These are phyloP conservation scores for Ustilago lituana DNA, from an alignment of 1,284 basidiomycete genomes.

Conservation along the genomic window DNA sequence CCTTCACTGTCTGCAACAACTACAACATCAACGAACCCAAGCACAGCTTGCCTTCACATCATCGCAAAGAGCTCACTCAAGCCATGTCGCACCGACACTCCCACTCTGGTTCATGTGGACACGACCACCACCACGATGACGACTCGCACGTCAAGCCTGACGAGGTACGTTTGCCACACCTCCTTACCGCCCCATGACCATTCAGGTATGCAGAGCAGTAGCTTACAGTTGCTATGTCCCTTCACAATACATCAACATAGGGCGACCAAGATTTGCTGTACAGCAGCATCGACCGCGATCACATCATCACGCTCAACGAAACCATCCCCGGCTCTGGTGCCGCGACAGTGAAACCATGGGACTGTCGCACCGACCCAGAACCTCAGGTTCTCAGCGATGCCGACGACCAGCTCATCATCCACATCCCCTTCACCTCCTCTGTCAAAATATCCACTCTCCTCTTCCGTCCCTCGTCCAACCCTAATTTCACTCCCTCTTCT, in stretches of 20 bases:
- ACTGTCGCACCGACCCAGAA: constrained; percentile 34
- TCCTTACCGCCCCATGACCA: background rate
- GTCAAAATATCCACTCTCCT: constrained; percentile 54
- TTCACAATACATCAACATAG: background rate
- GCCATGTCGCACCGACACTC: constrained; percentile 54
- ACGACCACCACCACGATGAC: constrained; percentile 55
- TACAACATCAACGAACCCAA: too few species aligned
- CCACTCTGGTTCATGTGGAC: constrained; percentile 45
- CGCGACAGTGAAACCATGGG: constrained; percentile 55
- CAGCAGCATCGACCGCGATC: constrained; percentile 50
- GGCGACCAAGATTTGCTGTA: constrained; percentile 61
- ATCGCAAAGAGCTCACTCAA: too few species aligned
- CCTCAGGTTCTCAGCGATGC: constrained; percentile 44
- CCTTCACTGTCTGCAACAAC: too few species aligned
- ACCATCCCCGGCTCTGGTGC: constrained; percentile 26
- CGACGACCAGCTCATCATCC: constrained; percentile 60
- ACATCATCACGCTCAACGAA: constrained; percentile 58
- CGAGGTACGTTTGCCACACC: constrained; percentile 29
- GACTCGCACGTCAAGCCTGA: constrained; percentile 60
- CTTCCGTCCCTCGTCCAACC: constrained; percentile 22
- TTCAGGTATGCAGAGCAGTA: too few species aligned
- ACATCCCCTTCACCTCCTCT: constrained; percentile 57
- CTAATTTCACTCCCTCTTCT: constrained; percentile 44
- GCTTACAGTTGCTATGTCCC: background rate
- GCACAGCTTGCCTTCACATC: too few species aligned